Evolutionary conservation across 164 flowering plant genomes (phyloP).

Genomic region (Macadamia tetraphylla): DNA sequence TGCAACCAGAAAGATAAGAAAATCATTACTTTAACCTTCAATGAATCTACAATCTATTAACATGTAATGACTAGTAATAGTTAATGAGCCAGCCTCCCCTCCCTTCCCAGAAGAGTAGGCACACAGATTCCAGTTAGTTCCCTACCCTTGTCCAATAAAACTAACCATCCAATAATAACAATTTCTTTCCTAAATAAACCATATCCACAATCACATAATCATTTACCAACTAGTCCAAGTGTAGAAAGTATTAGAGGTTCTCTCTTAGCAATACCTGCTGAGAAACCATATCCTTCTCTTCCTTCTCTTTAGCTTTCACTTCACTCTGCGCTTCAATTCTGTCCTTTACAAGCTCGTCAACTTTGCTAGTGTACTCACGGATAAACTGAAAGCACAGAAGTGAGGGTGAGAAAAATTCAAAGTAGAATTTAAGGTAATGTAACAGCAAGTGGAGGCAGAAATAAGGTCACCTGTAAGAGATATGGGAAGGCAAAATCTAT

Average conservation of each 20-base stretch:
- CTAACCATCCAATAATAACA: neutral
- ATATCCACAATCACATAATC: too few species aligned
- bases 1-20: conserved; percentile 31
- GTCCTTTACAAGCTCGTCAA: conserved; percentile 92
- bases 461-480: conserved; percentile 70
- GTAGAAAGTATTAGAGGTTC: neutral
- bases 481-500: conserved; percentile 95
- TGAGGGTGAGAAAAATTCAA: neutral
- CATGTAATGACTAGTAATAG: neutral
- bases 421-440: neutral
- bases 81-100: neutral
- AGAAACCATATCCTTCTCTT: conserved; percentile 86
- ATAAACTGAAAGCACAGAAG: conserved; percentile 40
- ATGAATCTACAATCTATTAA: neutral
- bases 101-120: neutral
- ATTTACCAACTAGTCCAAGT: neutral
- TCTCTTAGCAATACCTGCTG: conserved; percentile 64
- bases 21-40: neutral
- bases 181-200: neutral
- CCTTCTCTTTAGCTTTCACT: conserved; percentile 80
- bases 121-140: neutral
- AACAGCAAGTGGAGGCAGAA: neutral
- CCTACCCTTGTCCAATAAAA: neutral
- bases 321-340: conserved; percentile 73
- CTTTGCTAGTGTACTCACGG: conserved; percentile 91